A percentile compares a stretch with the other conserved stretches of the same genome.
Evolutionary conservation across 306 rosid genomes (phyloP).

Genomic region (Alnus rubra): DNA sequence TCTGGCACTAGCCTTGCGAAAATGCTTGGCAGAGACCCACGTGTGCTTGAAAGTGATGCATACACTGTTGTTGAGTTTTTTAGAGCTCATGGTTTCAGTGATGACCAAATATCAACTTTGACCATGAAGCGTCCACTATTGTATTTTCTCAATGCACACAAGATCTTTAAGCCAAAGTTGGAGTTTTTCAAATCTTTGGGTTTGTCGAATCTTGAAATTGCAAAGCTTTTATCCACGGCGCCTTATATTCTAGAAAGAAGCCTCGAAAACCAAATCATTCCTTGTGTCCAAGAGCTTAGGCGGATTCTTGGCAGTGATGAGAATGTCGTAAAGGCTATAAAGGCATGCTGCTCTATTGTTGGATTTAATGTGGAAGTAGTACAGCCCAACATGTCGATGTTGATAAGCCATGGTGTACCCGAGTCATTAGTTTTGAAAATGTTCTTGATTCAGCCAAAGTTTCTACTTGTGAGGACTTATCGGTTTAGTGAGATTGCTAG

Average conservation of each 20-base stretch:
- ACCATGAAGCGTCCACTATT: slow-evolving; percentile 4
- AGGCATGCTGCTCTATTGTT: not conserved
- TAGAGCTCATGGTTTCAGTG: no score
- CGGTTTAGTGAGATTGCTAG: slow-evolving; percentile 17
- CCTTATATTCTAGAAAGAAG: slow-evolving; percentile 28
- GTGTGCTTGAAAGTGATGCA: slow-evolving; percentile 13
- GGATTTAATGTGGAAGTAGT: not conserved
- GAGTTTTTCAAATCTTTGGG: slow-evolving; percentile 33
- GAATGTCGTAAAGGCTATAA: not conserved
- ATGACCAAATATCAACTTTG: no score
- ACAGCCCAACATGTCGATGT: not conserved
- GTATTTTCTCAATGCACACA: not conserved
- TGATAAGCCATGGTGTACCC: slow-evolving; percentile 28
- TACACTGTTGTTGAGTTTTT: not conserved
- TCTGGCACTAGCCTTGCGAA: not conserved
- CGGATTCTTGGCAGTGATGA: slow-evolving; percentile 22
- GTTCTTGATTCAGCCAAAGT: not conserved
- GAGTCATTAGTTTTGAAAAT: slow-evolving; percentile 10
- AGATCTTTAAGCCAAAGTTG: slow-evolving; percentile 19
- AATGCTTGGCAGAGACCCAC: slow-evolving; percentile 3
- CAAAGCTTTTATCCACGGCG: not conserved
- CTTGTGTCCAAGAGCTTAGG: slow-evolving; percentile 19
- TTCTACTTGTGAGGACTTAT: not conserved
- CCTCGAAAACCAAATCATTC: slow-evolving; percentile 19
- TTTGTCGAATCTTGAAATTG: slow-evolving; percentile 13